Conservation (phyloP, 345 rosid genomes). For the Salix suchowensis region DNA sequence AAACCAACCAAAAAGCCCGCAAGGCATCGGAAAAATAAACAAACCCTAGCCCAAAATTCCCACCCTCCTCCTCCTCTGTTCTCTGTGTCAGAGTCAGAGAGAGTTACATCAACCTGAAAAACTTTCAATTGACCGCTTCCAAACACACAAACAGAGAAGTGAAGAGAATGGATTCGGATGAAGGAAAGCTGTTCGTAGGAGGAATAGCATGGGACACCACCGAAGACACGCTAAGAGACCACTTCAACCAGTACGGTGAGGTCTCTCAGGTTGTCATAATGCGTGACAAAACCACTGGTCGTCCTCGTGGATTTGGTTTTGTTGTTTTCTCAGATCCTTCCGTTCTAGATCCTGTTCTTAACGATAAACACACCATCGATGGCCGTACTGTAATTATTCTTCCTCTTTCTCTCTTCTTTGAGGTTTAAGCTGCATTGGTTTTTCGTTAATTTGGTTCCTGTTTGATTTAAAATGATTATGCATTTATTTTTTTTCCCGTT, state of each 20-base stretch:
- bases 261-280: slow-evolving; percentile 25
- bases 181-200: slow-evolving; percentile 26
- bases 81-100: neutral
- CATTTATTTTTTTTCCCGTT: too few relatives aligned
- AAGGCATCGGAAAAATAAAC: neutral
- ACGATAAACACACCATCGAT: slow-evolving; percentile 26
- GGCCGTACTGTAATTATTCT: slow-evolving; percentile 23
- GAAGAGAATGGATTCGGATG: slow-evolving; percentile 18
- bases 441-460: too few relatives aligned
- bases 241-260: slow-evolving; percentile 25
- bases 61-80: neutral
- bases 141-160: neutral
- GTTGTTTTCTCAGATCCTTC: slow-evolving; percentile 29
- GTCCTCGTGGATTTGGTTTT: slow-evolving; percentile 30
- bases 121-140: neutral
- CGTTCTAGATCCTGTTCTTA: slow-evolving; percentile 20
- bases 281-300: slow-evolving; percentile 31
- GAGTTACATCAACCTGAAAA: neutral
- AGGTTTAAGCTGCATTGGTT: too few relatives aligned
- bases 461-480: too few relatives aligned
- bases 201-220: slow-evolving; percentile 31
- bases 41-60: neutral
- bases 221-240: slow-evolving; percentile 19
- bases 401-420: neutral
- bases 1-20: too few relatives aligned